Evolutionary conservation across 352 stramenopile species (phyloP), one percentile per base, ranked within the genome.

Genomic region (Phytopythium kandeliae): DNA sequence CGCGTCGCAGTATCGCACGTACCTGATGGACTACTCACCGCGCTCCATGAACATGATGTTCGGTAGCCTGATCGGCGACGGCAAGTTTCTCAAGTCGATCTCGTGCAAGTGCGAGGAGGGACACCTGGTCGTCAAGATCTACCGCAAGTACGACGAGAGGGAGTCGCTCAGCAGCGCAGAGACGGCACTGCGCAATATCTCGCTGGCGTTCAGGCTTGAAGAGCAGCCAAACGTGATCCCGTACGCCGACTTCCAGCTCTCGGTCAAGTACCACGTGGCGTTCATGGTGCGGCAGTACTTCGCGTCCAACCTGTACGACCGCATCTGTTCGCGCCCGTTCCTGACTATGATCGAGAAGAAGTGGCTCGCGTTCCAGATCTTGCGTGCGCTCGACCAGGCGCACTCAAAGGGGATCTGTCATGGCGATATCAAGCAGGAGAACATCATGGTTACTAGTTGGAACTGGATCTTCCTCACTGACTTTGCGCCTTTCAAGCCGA

Each of bases 401-500:
- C 96, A 99, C 61, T 67, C 74, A 16, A 92, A 86, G 24, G 88
- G 85, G 1, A 88, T 99, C 28, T 96, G 88, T 52, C 97, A 99
- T 64, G 97, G 97, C 44, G 96, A 99, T 63, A 91, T 99, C 47
- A 99, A 98, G 54, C 90, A 96, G 48, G 95, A 99, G 65, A 99
- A 99, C 75, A 85, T 99, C 60, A 95, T 98, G 62, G 77, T 99
- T n/a, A 98, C 96, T 11, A 97, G 81, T 54, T 98, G 92, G 86
- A 98, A 98, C 54, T 99, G 95, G 93, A 83, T 99, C 47, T 89
- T 98, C 34, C 70, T 99, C 10, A 90, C 89, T 10, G 97, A 99
- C 74, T 97, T 99, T 67, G 89, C 95, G 31, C 89, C 91, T 1
- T 98, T 97, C 70, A 98, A 98, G 63, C 96, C 96, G 10, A 96